Base-by-base conservation (phyloP, 1,284 basidiomycete genomes). In the Puccinia novopanici region DNA sequence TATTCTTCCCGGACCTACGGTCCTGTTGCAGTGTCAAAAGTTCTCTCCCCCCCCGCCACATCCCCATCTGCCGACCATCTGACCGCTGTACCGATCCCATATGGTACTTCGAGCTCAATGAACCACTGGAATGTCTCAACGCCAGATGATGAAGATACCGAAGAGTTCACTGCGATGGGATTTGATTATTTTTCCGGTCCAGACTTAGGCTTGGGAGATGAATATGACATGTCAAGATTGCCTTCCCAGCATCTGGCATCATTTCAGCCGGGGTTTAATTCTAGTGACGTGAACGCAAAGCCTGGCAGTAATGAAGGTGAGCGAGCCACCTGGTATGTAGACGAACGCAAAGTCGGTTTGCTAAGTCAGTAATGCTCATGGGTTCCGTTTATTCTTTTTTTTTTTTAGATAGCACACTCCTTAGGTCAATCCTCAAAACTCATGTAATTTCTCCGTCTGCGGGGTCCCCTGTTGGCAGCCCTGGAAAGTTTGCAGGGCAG, bases 111-210 rank as follows among this genome's bases (percentile, higher is more conserved):
- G 48, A 63, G 55, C 45, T 65, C 79, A 27, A 42, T 73, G 24
- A 74, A 63, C 24, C 70, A 75, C 40, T 75, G 71, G 79, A 55
- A 61, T 50, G 61, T 45, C 1, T 10, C 72, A 30, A 67, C 59
- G 13, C 61, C 57, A 5, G 79, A 80, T n/a, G 79, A 80, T 50
- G 79, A 80, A 55, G 79, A 80, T 63, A 80, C 79, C 0, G 79
- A 74, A 65, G 79, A 80, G 52, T 80, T 80, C 55, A 80, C 79
- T 10, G 71, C 79, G n/a, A 80, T 80, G 79, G 79, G 79, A 13
- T 80, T 74, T 68, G 79, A 80, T 68, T 80, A 80, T 65, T 80
- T 80, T 42, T 68, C 79, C 10, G 79, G 71, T 34, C 71, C 79
- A n/a, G 72, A 74, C 54, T n/a, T 75, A 40, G 79, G 71, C 2